Percentiles rank a stretch among this genome's conserved stretches.
Conservation (phyloP, 306 rosid genomes). For the Astragalus membranaceus region DNA sequence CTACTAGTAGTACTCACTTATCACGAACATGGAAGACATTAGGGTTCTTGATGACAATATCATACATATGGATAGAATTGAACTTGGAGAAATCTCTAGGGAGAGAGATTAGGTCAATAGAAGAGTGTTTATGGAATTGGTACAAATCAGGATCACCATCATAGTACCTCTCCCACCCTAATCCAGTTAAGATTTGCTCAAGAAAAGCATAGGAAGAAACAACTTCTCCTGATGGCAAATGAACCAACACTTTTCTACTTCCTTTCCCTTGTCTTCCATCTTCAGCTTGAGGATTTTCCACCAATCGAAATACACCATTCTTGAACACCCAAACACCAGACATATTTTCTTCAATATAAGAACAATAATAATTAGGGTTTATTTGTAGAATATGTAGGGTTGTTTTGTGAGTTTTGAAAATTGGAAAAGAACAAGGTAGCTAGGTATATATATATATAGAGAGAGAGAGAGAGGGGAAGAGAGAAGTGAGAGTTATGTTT, state of each 20-base stretch:
- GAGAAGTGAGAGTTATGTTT: conserved; percentile 11
- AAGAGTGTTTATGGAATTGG: conserved; percentile 83
- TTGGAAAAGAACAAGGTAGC: background rate
- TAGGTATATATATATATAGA: background rate
- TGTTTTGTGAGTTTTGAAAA: background rate
- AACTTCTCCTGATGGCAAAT: conserved; percentile 59
- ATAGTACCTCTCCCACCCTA: conserved; percentile 98
- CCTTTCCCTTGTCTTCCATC: conserved; percentile 41
- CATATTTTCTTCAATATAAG: conserved; percentile 25
- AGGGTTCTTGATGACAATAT: conserved; percentile 77
- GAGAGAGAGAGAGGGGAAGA: background rate
- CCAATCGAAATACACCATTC: conserved; percentile 62
- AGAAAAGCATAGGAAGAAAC: conserved; percentile 60
- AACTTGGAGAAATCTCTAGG: conserved; percentile 74
- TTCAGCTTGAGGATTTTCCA: conserved; percentile 66
- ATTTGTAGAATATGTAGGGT: background rate
- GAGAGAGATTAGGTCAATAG: conserved; percentile 87
- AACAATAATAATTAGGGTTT: background rate
- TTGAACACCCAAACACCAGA: conserved; percentile 89
- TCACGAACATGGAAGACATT: conserved; percentile 87
- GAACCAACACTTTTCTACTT: conserved; percentile 50
- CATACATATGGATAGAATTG: conserved; percentile 86
- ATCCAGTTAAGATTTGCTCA: conserved; percentile 49
- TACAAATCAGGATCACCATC: conserved; percentile 71
- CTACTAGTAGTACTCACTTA: conserved; percentile 22